Evolutionary conservation across 1,284 basidiomycete species (phyloP).

Genomic region (Austroboletus novae-zelandiae): DNA sequence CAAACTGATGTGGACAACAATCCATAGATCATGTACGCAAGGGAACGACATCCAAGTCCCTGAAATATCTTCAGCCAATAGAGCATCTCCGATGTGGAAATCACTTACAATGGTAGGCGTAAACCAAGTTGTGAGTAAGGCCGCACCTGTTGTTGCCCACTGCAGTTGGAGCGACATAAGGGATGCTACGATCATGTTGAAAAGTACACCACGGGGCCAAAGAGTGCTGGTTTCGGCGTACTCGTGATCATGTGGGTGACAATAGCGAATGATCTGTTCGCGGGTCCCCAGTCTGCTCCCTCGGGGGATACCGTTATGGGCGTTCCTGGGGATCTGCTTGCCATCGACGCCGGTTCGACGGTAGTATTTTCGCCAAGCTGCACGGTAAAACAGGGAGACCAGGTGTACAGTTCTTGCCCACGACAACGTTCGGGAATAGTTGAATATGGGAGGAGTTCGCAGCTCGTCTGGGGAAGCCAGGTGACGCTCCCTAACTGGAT

Average conservation of each 20-base stretch:
- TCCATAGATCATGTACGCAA: conserved; percentile 39
- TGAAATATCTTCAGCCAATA: neutral
- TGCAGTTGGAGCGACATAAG: conserved; percentile 34
- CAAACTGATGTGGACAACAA: conserved; percentile 36
- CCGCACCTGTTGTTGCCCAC: conserved; percentile 40
- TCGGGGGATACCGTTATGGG: neutral
- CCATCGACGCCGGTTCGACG: conserved; percentile 5
- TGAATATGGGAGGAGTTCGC: conserved; percentile 30
- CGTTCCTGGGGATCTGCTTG: neutral
- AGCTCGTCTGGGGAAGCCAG: conserved; percentile 18
- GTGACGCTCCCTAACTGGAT: conserved; percentile 2
- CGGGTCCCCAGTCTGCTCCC: conserved; percentile 25
- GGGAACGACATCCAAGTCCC: conserved; percentile 41
- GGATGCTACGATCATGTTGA: conserved; percentile 36
- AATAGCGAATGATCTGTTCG: conserved; percentile 30
- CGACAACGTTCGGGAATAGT: conserved; percentile 29
- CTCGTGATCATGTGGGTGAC: conserved; percentile 7
- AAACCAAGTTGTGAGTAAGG: conserved; percentile 34
- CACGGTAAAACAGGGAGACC: conserved; percentile 20
- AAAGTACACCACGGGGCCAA: conserved; percentile 30
- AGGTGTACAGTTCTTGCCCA: conserved; percentile 26
- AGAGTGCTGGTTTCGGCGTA: conserved; percentile 4
- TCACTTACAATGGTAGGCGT: conserved; percentile 37
- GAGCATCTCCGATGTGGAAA: neutral
- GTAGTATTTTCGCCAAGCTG: conserved; percentile 14